Evolutionary conservation across 2,329 filamentous ascomycete species (phyloP).

Genomic region (Magnaporthiopsis poae): DNA sequence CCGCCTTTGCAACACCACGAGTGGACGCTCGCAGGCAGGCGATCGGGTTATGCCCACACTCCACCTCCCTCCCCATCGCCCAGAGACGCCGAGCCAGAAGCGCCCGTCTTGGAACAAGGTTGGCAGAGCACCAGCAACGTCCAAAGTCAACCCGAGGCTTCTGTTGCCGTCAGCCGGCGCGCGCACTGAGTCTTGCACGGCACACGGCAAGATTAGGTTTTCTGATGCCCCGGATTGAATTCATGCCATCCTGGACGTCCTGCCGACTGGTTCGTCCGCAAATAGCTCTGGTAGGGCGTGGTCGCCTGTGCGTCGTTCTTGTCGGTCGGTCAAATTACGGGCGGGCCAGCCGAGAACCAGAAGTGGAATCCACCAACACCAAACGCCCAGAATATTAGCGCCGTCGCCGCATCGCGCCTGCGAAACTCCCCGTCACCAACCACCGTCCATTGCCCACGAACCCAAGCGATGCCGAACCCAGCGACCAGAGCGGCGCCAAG

Average conservation of each 20-base stretch:
- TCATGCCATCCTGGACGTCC: too few species aligned
- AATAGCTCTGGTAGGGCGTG: neutral
- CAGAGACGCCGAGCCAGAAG: neutral
- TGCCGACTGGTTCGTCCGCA: neutral
- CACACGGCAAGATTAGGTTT: neutral
- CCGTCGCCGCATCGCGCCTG: neutral
- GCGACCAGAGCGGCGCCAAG: neutral
- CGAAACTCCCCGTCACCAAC: neutral
- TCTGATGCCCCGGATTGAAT: neutral
- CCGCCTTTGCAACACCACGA: too few species aligned
- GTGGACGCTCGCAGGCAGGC: too few species aligned
- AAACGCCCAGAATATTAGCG: neutral
- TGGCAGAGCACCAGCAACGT: neutral
- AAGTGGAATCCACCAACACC: neutral
- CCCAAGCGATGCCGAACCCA: slow-evolving; percentile 7
- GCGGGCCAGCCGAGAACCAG: neutral
- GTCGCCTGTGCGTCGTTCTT: too few species aligned
- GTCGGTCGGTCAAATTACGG: neutral
- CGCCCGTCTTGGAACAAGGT: neutral
- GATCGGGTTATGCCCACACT: too few species aligned
- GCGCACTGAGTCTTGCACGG: neutral
- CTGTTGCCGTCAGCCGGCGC: too few species aligned
- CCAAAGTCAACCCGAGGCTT: neutral
- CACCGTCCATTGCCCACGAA: too few species aligned
- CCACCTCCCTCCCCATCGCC: neutral